Evolutionary conservation across 176 grass and related monocot species (phyloP), one percentile per base, ranked within the genome.

Genomic region (Lolium multiflorum): DNA sequence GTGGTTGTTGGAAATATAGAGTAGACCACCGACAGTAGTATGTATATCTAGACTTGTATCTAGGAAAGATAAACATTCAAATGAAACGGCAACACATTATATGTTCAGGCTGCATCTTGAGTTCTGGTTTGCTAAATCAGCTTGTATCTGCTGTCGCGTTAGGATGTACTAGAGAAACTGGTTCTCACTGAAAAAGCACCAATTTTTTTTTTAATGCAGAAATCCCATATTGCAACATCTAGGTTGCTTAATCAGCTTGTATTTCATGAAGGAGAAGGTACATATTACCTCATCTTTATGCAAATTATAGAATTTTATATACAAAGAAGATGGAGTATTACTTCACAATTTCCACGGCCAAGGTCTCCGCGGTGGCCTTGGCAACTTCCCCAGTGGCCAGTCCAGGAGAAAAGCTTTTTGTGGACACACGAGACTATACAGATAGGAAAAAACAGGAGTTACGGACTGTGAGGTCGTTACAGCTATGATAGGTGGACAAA

Each of bases 31-130:
- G 31, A 51, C 3, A 54, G 48, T 31, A 3, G 24, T 11, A 9
- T 76, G 73, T 73, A 14, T 71, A 46, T 71, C 20, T 47, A 73
- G 20, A 12, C 41, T 17, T 71, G 41, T 76, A 76, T 76, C 48
- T 76, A 54, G 72, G 24, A 26, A 28, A 48, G 72, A 52, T 14
- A 52, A 22, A 48, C 43, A 3, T 24, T 73, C 43, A 73, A 28
- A 28, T 75, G 72, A 5, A 75, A 52, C 22, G 0, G 7, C 26
- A 39, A 20, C 20, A 16, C 8, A 69, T 1, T 52, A 14, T 28
- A 51, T 28, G 5, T 28, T 52, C 2, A 52, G 22, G 72, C 49
- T 15, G 46, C 47, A 25, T 49, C 7, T 26, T 75, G 22, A 16
- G 1, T 17, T 75, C 28, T 51, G 1, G 22, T 9, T 16, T 50